A percentile compares a stretch with the other conserved stretches of the same genome.
phyloP scores from a whole-genome alignment of 1,139 yeast genomes.

The Taphrina pruni region DNA sequence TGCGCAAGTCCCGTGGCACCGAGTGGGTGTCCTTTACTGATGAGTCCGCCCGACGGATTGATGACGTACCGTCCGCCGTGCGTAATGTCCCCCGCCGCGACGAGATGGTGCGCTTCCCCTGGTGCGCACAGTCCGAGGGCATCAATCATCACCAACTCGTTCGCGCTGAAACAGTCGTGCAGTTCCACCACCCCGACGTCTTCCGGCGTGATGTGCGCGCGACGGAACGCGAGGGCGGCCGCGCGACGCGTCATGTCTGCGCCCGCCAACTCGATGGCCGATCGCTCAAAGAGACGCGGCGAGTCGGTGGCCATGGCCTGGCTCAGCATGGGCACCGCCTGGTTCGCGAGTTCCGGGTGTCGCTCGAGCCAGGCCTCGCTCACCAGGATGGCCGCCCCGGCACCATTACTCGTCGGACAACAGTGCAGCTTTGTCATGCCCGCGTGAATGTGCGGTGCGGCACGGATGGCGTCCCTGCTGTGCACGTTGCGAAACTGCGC shows the following conservation, averaged over 20 bases:
- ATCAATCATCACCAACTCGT: slow-evolving; percentile 49
- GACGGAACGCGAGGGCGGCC: slow-evolving; percentile 45
- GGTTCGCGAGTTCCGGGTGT: slow-evolving; percentile 48
- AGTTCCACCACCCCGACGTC: slow-evolving; percentile 50
- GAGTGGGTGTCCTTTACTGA: slow-evolving; percentile 51
- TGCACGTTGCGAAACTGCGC: slow-evolving; percentile 50
- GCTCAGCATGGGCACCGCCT: slow-evolving; percentile 50
- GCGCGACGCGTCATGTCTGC: slow-evolving; percentile 49
- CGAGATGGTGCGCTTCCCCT: slow-evolving; percentile 49
- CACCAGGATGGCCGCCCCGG: slow-evolving; percentile 79
- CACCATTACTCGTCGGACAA: slow-evolving; percentile 66
- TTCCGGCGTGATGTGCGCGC: slow-evolving; percentile 47
- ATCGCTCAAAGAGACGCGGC: slow-evolving; percentile 47
- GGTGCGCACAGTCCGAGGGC: slow-evolving; percentile 49
- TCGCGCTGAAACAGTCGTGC: slow-evolving; percentile 51
- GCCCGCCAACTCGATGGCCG: slow-evolving; percentile 49
- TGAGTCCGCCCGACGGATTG: slow-evolving; percentile 51
- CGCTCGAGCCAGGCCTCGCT: slow-evolving; percentile 72
- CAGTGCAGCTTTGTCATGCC: slow-evolving; percentile 50
- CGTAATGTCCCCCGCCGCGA: slow-evolving; percentile 49
- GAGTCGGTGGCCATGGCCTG: slow-evolving; percentile 49
- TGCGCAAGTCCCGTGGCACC: slow-evolving; percentile 52
- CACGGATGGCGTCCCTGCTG: slow-evolving; percentile 49
- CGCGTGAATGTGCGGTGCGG: slow-evolving; percentile 48
- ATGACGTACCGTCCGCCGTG: slow-evolving; percentile 50